phyloP scores from a whole-genome alignment of 1,284 basidiomycete genomes.

The Coniophora puteana region DNA sequence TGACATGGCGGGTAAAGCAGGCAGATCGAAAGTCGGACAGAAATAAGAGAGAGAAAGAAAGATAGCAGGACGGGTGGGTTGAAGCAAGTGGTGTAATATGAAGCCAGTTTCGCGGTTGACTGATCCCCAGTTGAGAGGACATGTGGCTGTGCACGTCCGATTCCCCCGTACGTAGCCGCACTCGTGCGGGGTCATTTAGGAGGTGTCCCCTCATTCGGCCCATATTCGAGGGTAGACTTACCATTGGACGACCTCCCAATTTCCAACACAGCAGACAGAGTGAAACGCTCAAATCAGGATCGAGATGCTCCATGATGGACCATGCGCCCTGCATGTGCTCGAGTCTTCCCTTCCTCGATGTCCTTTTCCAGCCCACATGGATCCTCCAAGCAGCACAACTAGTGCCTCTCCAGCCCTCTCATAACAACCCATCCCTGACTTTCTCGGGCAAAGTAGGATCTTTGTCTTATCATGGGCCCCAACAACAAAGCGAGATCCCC shows the following conservation, averaged over 20 bases:
- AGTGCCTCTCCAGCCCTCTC: too few relatives aligned
- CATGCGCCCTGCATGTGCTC: constrained; percentile 1
- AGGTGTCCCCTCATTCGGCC: too few relatives aligned
- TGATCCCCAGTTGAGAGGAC: constrained; percentile 16
- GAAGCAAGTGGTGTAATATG: background rate
- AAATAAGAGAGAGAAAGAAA: background rate
- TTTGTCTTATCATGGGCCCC: too few relatives aligned
- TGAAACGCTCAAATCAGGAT: constrained; percentile 2
- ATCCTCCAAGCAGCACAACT: background rate
- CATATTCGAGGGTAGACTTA: constrained; percentile 5
- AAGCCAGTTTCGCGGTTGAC: constrained; percentile 13
- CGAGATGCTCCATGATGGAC: constrained; percentile 5
- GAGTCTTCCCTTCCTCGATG: background rate
- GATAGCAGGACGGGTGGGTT: constrained; percentile 1
- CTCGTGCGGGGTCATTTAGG: constrained; percentile 19
- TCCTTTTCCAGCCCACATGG: background rate
- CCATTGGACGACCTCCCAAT: constrained; percentile 6
- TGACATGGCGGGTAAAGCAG: constrained; percentile 27
- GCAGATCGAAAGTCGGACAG: background rate
- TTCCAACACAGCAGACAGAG: constrained; percentile 2
- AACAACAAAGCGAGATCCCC: too few relatives aligned
- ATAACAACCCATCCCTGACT: too few relatives aligned
- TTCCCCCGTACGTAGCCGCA: constrained; percentile 18
- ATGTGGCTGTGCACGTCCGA: constrained; percentile 30
- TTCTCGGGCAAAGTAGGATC: background rate